Evolutionary conservation across 129 eudicot species (phyloP), one percentile per base, ranked within the genome.

Genomic region (Chrysanthemum seticuspe): DNA sequence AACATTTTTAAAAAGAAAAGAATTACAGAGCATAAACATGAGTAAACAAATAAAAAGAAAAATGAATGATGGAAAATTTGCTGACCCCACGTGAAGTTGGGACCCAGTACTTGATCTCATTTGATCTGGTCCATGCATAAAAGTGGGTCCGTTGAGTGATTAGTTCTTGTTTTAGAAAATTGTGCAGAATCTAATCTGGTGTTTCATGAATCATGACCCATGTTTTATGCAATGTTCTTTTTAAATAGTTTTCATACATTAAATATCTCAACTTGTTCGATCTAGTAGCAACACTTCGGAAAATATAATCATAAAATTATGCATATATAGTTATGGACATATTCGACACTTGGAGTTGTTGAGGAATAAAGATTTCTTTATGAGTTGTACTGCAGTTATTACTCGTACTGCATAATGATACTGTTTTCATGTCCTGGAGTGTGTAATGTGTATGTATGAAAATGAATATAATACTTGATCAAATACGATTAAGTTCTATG

Each of bases 61-160:
- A 74, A 65, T 83, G 81, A 36, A 73, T 81, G 94, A 84, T 83
- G 89, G 89, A 87, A 85, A 82, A 36, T 36, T 78, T 74, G 27
- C 16, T 76, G 87, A 59, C 78, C 84, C 89, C 62, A 85, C 83
- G 70, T 65, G 79, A 62, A 31, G 12, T 68, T 21, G 73, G 81
- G 80, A 49, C 85, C 87, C 71, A 64, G 76, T n/a, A 23, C 14
- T 69, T 50, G 73, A 67, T 78, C 57, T 64, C 73, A n/a, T 78
- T 74, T 79, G 75, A 87, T 87, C 88, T 75, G 84, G 90, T 78
- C 90, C 88, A 83, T 80, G 67, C 74, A 79, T 62, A 56, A 9
- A 55, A 3, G 73, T 78, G 68, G 85, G 73, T 23, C 82, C 85
- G 13, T 0, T 10, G 47, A 71, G 62, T 65, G 87, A 89, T 87